Conservation (phyloP, 164 flowering plant species). For the Vitis riparia region DNA sequence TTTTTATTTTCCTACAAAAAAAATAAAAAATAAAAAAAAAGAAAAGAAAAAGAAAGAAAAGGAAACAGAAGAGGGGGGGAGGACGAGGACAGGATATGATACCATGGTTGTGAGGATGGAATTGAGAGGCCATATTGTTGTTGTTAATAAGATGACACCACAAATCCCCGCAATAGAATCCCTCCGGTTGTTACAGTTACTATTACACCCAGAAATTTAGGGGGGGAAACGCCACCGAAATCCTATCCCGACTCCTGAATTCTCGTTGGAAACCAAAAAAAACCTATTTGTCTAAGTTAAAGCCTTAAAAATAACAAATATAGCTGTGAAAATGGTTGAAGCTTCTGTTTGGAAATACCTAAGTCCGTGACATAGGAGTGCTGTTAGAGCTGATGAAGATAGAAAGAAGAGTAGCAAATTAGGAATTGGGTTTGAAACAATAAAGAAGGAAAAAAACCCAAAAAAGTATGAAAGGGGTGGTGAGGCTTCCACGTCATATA, state of each 20-base stretch:
- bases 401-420: no score
- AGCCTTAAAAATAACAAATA: no score
- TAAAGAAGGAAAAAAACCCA: no score
- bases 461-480: conserved; percentile 15
- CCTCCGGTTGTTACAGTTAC: conserved; percentile 19
- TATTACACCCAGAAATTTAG: background rate
- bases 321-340: no score
- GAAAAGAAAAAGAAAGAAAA: conserved; percentile 15
- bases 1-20: background rate
- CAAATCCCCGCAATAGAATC: conserved; percentile 34
- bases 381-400: no score
- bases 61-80: conserved; percentile 14
- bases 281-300: no score
- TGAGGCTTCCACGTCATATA: conserved; percentile 20
- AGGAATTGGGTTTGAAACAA: no score
- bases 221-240: no score
- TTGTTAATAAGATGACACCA: conserved; percentile 32
- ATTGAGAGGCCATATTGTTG: conserved; percentile 22
- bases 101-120: conserved; percentile 27
- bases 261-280: no score
- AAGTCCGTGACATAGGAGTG: no score
- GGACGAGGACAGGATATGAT: conserved; percentile 1
- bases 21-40: background rate
- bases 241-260: no score
- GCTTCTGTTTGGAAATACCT: no score